A percentile compares a stretch with the other conserved stretches of the same genome.
phyloP scores from a whole-genome alignment of 805 yeast genomes.

The Zygosaccharomyces bailii region DNA sequence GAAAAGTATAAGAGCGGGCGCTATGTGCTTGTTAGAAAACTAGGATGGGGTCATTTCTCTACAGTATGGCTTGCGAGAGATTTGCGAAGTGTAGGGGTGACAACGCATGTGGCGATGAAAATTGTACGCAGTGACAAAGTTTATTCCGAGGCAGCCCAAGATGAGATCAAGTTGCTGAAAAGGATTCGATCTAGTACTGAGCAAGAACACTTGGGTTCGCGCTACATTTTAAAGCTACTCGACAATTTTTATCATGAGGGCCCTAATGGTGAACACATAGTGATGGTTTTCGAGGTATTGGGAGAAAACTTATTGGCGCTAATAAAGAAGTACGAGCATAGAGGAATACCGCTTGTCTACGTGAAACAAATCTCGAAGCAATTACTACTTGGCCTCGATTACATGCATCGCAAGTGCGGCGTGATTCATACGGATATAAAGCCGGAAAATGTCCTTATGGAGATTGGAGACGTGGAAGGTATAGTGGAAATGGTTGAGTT shows the following conservation, averaged over 20 bases:
- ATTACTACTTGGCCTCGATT: constrained; percentile 62
- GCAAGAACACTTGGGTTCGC: constrained; percentile 69
- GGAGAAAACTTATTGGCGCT: constrained; percentile 90
- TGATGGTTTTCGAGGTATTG: constrained; percentile 95
- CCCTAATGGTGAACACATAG: constrained; percentile 87
- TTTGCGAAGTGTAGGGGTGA: constrained; percentile 40
- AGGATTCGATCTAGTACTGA: constrained; percentile 47
- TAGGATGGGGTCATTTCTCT: constrained; percentile 99
- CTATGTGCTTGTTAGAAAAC: constrained; percentile 77
- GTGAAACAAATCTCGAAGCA: constrained; percentile 83
- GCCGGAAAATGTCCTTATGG: constrained; percentile 75
- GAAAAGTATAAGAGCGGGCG: constrained; percentile 74
- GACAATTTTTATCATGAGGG: constrained; percentile 87
- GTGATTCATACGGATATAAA: constrained; percentile 74
- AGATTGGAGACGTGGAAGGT: constrained; percentile 78
- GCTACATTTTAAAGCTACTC: constrained; percentile 71
- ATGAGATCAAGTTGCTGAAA: constrained; percentile 79
- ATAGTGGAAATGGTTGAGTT: constrained; percentile 66
- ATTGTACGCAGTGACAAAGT: constrained; percentile 88
- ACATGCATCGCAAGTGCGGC: constrained; percentile 61
- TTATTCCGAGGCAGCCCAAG: constrained; percentile 90
- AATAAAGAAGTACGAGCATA: constrained; percentile 70
- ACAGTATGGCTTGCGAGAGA: constrained; percentile 89
- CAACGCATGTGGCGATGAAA: constrained; percentile 86
- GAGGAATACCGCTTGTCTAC: constrained; percentile 72